Evolutionary conservation across 2,329 filamentous ascomycete genomes (phyloP), one percentile per base, ranked within the genome.

Genomic region (Colletotrichum viniferum): DNA sequence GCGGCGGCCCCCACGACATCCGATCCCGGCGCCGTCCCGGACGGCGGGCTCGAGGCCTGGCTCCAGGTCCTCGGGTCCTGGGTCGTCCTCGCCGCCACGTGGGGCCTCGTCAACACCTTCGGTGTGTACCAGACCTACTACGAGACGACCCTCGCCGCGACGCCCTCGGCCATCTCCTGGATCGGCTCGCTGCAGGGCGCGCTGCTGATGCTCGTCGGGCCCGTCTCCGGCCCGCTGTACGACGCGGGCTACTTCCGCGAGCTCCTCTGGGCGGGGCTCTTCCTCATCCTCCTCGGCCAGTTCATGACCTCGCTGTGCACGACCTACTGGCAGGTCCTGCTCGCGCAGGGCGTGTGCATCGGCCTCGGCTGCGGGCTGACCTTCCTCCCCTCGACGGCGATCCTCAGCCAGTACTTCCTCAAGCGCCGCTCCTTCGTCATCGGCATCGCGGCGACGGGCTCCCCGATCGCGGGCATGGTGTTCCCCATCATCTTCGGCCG

Each of bases 121-220:
- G 87, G 86, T 43, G 85, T 86, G 3, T 88, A 85, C 79, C 86
- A 88, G 77, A 85, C 84, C 6, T 88, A 86, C 79, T 87, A 87
- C 76, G 82, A 86, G 77, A 79, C 80, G 2, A 79, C 79, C 1
- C 80, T 86, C 13, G 82, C 86, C 18, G 74, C 75, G 16, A 82
- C 83, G 1, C 79, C 86, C 2, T 86, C 85, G 2, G 79, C 81
- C 52, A 87, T 89, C 56, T 86, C 86, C 6, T 87, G 86, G 86
- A 86, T 88, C 71, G 86, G 84, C 34, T 85, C 85, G 18, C 77
- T 87, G 12, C 86, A 88, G 74, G 81, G 81, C 8, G 85, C 84
- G 48, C 81, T 87, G 30, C 79, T 88, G 58, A 81, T 87, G 78
- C 80, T 86, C 38, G 73, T 84, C 18, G 85, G 86, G 30, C 79